Percentiles rank a stretch among this genome's conserved stretches.
These are phyloP conservation scores for Digitaria exilis DNA, from an alignment of 202 grass and related monocot genomes.

Conservation along the genomic window DNA sequence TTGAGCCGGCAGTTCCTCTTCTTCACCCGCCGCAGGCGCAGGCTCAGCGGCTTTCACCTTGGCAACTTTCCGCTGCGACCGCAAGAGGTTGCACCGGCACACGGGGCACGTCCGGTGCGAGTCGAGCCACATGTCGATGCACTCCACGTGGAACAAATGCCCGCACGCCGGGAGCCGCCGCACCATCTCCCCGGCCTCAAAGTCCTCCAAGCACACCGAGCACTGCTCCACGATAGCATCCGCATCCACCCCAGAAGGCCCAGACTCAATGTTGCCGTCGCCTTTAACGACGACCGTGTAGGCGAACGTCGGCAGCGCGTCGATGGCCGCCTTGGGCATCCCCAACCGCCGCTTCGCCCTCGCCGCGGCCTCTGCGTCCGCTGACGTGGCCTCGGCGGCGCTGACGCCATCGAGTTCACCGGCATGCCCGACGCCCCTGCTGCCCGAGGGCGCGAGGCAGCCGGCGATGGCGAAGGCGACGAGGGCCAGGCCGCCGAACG, in stretches of 20 bases:
- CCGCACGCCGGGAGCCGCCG: constrained; percentile 31
- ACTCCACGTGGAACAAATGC: constrained; percentile 40
- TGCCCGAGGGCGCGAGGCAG: not conserved
- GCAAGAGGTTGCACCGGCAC: constrained; percentile 29
- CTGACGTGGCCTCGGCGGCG: not conserved
- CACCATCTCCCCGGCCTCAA: constrained; percentile 17
- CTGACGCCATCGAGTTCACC: too few species aligned
- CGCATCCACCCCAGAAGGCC: too few species aligned
- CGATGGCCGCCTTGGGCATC: not conserved
- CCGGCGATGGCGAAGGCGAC: not conserved
- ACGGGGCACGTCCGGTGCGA: constrained; percentile 24
- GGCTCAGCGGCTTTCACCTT: not conserved
- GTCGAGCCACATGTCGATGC: constrained; percentile 43
- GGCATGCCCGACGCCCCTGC: not conserved
- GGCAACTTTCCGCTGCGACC: not conserved
- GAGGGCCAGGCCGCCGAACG: not conserved
- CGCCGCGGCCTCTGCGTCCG: not conserved
- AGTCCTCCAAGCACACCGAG: constrained; percentile 18
- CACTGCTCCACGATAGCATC: not conserved
- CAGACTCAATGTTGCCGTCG: not conserved
- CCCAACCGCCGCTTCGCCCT: not conserved
- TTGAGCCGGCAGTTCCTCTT: not conserved
- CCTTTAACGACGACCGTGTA: not conserved
- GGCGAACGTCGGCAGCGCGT: constrained; percentile 28
- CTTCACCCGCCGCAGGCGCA: not conserved